Evolutionary conservation across 1,139 yeast genomes (phyloP), one percentile per base, ranked within the genome.

Genomic region (Diutina neorugosa): DNA sequence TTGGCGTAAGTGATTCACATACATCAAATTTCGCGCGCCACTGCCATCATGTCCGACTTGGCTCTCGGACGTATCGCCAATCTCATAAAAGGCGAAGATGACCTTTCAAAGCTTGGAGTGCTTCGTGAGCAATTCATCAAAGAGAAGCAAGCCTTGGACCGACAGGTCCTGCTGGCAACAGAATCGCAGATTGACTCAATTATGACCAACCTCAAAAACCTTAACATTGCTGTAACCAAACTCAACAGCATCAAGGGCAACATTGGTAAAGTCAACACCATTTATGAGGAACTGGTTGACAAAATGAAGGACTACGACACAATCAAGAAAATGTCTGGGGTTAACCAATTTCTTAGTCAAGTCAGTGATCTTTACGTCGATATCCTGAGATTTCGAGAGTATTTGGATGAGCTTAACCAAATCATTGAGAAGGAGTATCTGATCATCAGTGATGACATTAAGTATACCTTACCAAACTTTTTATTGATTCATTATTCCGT

Each of bases 141-240:
- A 57, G 94, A 88, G 62, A 86, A 85, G 63, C 76, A 85, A 0
- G 77, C 86, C 1, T 69, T 86, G n/a, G 96, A 88, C 59, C 72
- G 80, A 54, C 86, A 86, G 63, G 71, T 88, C 55, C 80, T 79
- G 59, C 71, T 83, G 44, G 82, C 83, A 47, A 81, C 87, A 2
- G 80, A 80, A 60, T 67, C 73, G 3, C 90, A 84, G 60, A 76
- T 82, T 54, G 80, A 80, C 53, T 69, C 78, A 8, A 74, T 82
- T 7, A 67, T 74, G 60, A 59, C 67, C 44, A 76, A 73, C 57
- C 60, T 76, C 53, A 62, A 68, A 25, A 65, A 69, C 55, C 65
- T 76, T 55, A 69, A 69, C 54, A 61, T 62, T 21, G 68, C 78
- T 1, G 68, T 71, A 19, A 61, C 63, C 42, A 70, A 70, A 53